These are phyloP conservation scores for Colletotrichum chlorophyti DNA, from an alignment of 2,329 filamentous ascomycete species.

Conservation along the genomic window DNA sequence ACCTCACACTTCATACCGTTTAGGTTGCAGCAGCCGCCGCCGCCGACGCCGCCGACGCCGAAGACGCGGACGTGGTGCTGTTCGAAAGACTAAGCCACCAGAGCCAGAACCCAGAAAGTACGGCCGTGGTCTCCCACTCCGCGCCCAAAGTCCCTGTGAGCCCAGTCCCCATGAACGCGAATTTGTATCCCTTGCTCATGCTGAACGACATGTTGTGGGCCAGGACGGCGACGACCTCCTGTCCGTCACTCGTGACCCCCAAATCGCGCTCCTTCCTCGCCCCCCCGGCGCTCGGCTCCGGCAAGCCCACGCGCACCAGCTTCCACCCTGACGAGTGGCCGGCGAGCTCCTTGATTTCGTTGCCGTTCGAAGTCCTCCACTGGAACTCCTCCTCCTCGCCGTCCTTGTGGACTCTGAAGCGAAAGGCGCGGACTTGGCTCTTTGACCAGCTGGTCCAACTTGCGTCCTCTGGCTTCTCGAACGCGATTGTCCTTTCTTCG, in stretches of 20 bases:
- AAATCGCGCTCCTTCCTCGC: neutral
- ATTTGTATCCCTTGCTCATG: conserved; percentile 19
- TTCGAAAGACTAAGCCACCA: conserved; percentile 5
- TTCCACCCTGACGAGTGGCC: conserved; percentile 27
- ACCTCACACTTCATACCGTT: too few relatives aligned
- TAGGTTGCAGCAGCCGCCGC: neutral
- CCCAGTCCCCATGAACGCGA: conserved; percentile 27
- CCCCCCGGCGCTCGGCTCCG: neutral
- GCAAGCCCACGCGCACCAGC: conserved; percentile 17
- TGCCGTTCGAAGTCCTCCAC: conserved; percentile 22
- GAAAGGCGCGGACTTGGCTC: neutral
- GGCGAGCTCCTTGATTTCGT: conserved; percentile 24
- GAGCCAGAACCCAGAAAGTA: conserved; percentile 9
- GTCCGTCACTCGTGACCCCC: conserved; percentile 28
- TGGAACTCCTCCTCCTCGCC: conserved; percentile 17
- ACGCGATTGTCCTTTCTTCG: neutral
- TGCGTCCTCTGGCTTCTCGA: neutral
- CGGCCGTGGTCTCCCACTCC: conserved; percentile 20
- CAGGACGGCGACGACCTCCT: conserved; percentile 29
- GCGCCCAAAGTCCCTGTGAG: conserved; percentile 24
- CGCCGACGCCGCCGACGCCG: neutral
- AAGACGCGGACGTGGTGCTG: neutral
- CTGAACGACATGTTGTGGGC: conserved; percentile 23
- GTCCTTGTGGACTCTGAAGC: neutral
- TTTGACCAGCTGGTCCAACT: neutral